Base-by-base conservation (phyloP, 2,329 filamentous ascomycete species). In the Neonectria coccinea region DNA sequence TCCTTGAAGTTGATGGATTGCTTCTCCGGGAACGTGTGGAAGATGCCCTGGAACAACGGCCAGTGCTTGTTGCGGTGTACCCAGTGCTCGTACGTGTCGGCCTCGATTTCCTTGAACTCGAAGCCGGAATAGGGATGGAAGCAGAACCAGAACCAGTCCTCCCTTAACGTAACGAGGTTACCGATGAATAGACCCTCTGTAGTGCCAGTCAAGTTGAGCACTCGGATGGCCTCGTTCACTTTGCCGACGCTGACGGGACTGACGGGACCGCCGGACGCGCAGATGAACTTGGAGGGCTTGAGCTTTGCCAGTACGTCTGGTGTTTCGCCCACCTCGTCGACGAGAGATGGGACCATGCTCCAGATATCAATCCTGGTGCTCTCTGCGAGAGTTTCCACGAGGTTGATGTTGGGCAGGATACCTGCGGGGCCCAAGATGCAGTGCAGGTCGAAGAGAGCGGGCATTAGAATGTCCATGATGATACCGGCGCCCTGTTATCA, bases 391-490 rank as follows among this genome's bases (percentile, higher is more conserved):
- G 59, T 65, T 18, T 78, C 76, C 0, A 82, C 61, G 0, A 82
- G 66, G 1, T 73, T 69, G 1, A 81, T 70, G 48, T 80, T 80
- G 1, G 79, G 78, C 0, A 81, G 60, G 1, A 80, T 72, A 1
- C 70, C 72, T 2, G 66, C 44, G 1, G 80, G 80, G 0, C 79
- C 80, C 25, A 82, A 55, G 9, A 82, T 57, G 54, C 78, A 79
- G 5, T 74, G 77, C 0, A 81, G 61, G 7, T 70, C 65, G 18
- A 78, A 80, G 1, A 81, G 69, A 0, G 76, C 71, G 1, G 79
- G 79, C 67, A 81, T 72, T 0, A 81, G 39, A 20, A 81, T 77
- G 59, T 82, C 65, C 78, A 81, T 81, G 16, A 82, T 77, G 5
- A 81, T 77, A 14, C 80, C 80, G 0, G 80, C 79, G 2, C 78